These are phyloP conservation scores for Neonectria hederae DNA, from an alignment of 2,329 filamentous ascomycete species.

Conservation along the genomic window DNA sequence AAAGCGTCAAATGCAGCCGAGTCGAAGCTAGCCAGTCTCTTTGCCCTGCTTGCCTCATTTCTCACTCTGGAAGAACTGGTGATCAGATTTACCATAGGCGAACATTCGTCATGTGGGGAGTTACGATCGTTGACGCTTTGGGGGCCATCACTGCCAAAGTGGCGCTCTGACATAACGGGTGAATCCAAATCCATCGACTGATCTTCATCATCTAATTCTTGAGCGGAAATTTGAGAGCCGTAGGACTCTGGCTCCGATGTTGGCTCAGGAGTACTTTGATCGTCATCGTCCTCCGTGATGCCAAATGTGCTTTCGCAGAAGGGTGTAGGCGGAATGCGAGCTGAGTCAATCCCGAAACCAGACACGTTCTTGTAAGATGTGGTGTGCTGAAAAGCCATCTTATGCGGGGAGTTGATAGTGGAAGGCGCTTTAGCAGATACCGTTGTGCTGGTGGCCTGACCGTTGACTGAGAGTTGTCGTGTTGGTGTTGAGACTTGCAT, in stretches of 20 bases:
- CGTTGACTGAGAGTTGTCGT: not conserved
- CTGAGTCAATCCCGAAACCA: conserved; percentile 5
- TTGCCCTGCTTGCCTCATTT: conserved; percentile 22
- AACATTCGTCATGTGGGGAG: conserved; percentile 7
- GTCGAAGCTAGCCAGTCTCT: conserved; percentile 29
- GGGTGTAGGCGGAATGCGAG: not conserved
- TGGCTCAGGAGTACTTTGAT: conserved; percentile 6
- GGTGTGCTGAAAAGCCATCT: not conserved
- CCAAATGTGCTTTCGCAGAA: not conserved
- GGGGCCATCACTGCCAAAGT: conserved; percentile 18
- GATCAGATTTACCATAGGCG: conserved; percentile 3
- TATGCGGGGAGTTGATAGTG: not conserved
- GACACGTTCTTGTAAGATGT: conserved; percentile 9
- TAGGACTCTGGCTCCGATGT: conserved; percentile 11
- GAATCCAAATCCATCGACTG: not conserved
- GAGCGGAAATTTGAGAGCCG: not conserved
- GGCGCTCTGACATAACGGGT: not conserved
- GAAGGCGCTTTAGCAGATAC: not conserved
- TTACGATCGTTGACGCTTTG: conserved; percentile 26
- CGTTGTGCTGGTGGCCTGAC: not conserved
- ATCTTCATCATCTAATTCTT: conserved; percentile 12
- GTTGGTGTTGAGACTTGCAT: not conserved
- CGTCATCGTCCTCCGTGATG: conserved; percentile 11
- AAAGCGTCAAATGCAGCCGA: conserved; percentile 49
- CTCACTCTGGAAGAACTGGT: conserved; percentile 13